A percentile compares a stretch with the other conserved stretches of the same genome.
Evolutionary conservation across 2,329 filamentous ascomycete species (phyloP).

Genomic region (Clarireedia paspali): DNA sequence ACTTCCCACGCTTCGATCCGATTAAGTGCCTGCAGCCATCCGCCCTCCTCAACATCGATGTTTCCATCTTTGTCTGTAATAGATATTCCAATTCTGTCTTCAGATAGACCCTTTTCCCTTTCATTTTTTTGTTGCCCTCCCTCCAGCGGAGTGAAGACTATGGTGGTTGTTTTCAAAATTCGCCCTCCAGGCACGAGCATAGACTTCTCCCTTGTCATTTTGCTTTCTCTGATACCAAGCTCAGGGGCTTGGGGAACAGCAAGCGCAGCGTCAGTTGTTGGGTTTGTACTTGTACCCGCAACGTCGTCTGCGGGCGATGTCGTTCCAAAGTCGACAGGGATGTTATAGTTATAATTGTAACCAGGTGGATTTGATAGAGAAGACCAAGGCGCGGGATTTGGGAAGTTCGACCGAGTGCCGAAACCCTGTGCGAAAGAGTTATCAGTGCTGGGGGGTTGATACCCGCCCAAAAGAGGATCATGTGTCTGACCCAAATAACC

Average conservation of each 20-base stretch:
- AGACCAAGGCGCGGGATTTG: too few relatives aligned
- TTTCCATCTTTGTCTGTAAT: conserved; percentile 8
- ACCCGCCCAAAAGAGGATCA: too few relatives aligned
- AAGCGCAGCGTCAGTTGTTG: background rate
- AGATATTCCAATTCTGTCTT: conserved; percentile 5
- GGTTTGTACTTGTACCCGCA: background rate
- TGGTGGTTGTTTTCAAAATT: conserved; percentile 1
- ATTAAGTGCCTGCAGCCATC: conserved; percentile 4
- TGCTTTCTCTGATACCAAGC: conserved; percentile 3
- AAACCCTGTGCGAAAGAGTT: too few relatives aligned
- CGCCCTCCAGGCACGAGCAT: conserved; percentile 2
- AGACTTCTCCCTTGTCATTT: conserved; percentile 6
- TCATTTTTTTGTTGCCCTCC: background rate
- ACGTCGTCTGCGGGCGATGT: background rate
- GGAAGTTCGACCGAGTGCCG: too few relatives aligned
- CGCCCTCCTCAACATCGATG: background rate
- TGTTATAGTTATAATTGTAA: too few relatives aligned
- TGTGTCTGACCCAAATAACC: too few relatives aligned
- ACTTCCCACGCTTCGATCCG: conserved; percentile 7
- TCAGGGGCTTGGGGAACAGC: background rate
- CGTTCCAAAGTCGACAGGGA: background rate
- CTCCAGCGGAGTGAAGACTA: background rate
- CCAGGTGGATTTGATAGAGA: too few relatives aligned
- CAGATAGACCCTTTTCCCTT: background rate
- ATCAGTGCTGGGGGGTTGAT: too few relatives aligned